Base-by-base conservation (phyloP, 306 rosid genomes). In the Gleditsia sinensis region DNA sequence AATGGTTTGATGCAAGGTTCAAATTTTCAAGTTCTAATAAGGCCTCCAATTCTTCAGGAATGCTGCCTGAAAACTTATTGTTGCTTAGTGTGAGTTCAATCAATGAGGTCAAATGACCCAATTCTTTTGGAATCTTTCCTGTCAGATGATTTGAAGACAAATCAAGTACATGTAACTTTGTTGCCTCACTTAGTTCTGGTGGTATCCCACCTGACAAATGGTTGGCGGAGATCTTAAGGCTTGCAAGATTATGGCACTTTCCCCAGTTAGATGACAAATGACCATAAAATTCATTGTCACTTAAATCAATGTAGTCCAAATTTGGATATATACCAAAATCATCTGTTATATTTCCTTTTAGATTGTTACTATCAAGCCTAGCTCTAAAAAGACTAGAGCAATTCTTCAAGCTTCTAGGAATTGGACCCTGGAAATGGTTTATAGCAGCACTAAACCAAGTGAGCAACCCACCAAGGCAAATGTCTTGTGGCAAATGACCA, bases 101-200 rank as follows among this genome's bases (percentile, higher is more conserved):
- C 60, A 23, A 23, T 9, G 13, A 10, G 3, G 60, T 10, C n/a
- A 54, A 23, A 0, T 54, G 0, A 23, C 32, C 33, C n/a, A 80
- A 46, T 43, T 80, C 80, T 60, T 4, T 60, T 16, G 84, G 77
- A 58, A 75, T 60, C 24, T 33, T 40, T 16, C 80, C 80, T 0
- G 27, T 5, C 6, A 80, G 42, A 25, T 0, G 21, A 45, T 75
- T 81, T 0, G 67, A 54, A 45, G 78, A 75, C 3, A 69, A 61
- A 39, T 81, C 69, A 25, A 69, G 74, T 4, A 33, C 17, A 4
- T 21, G 56, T 17, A 81, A 11, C 33, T 24, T 23, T 3, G n/a
- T 9, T 24, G n/a, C 60, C 7, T 23, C 2, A 4, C n/a, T 0
- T 23, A 54, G 13, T 3, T 23, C 33, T 54, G 7, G 7, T 1